Evolutionary conservation across 305 asterid species (phyloP), one percentile per base, ranked within the genome.

Genomic region (Caryopteris hybrid): DNA sequence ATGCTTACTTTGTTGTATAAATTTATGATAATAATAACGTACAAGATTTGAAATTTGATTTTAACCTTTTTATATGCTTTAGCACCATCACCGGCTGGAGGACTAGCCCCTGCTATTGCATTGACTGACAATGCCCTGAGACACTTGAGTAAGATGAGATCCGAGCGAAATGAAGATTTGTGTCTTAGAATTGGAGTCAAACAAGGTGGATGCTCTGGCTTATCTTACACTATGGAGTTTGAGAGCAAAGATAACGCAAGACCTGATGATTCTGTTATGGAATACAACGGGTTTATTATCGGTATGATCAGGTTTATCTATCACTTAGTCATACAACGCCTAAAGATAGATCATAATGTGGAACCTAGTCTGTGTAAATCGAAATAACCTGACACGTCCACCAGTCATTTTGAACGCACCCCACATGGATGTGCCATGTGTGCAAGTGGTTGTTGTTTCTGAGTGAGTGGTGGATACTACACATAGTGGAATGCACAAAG

Each of bases 191-290:
- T 92, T 61, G 98, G 98, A 52, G 98, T 92, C 66, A 92, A 82
- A 78, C 98, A 90, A 80, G 98, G 98, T 67, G 98, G 98, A 71
- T 93, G 98, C 82, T 93, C 98, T 23, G 96, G 98, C 47, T 64
- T 93, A 95, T 93, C 98, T 43, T 93, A 93, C 72, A 86, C 89
- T 14, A 90, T 93, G 97, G 98, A 93, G 73, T 93, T 93, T 61
- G 98, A 90, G 83, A 83, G 83, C 79, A 85, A 80, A 78, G 89
- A 76, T 21, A 88, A 86, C 56, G 74, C 89, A 18, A 84, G 95
- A 71, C 88, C 95, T 10, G 92, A 90, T 79, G 98, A 93, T 76
- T 84, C 98, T n/a, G 55, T 90, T 43, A 90, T 90, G 66, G 97
- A 93, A 71, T 93, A 88, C 68, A 76, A 87, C 71, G 98, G 98